phyloP scores from a whole-genome alignment of 495 filamentous ascomycete species.

The Penicillium antarcticum region DNA sequence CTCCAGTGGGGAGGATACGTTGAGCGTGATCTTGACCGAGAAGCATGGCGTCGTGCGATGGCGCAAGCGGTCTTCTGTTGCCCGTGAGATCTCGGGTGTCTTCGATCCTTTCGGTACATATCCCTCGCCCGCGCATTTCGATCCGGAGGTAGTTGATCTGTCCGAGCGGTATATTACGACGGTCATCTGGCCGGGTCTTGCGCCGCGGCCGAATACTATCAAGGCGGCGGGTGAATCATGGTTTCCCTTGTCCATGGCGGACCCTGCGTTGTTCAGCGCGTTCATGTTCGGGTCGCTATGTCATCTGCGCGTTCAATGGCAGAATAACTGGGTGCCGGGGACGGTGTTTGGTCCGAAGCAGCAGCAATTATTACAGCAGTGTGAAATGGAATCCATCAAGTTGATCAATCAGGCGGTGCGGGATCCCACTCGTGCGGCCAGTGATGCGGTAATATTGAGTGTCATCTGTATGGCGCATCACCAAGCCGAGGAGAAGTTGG shows the following conservation, averaged over 20 bases:
- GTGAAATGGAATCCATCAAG: conserved; percentile 37
- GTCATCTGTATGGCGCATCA: conserved; percentile 44
- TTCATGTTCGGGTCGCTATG: conserved; percentile 40
- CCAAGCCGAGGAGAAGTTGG: conserved; percentile 17
- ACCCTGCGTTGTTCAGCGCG: conserved; percentile 36
- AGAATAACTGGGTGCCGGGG: conserved; percentile 24
- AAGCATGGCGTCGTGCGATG: background rate
- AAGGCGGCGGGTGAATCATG: conserved; percentile 19
- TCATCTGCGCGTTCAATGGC: conserved; percentile 37
- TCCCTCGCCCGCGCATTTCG: conserved; percentile 17
- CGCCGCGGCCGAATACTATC: conserved; percentile 13
- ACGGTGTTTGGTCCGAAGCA: conserved; percentile 22
- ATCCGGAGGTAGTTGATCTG: conserved; percentile 22
- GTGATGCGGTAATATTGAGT: conserved; percentile 36
- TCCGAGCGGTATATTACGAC: conserved; percentile 26
- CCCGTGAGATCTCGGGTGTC: conserved; percentile 17
- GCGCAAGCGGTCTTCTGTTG: conserved; percentile 14
- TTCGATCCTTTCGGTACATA: conserved; percentile 36
- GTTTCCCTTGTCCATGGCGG: conserved; percentile 34
- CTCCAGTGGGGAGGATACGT: conserved; percentile 2
- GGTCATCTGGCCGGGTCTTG: conserved; percentile 36
- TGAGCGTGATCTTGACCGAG: background rate
- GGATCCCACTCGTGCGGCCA: conserved; percentile 28
- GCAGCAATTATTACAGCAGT: conserved; percentile 25
- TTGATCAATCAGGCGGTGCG: conserved; percentile 33